These are phyloP conservation scores for Sporobolomyces pararoseus DNA, from an alignment of 768 basidiomycete genomes.

Conservation along the genomic window DNA sequence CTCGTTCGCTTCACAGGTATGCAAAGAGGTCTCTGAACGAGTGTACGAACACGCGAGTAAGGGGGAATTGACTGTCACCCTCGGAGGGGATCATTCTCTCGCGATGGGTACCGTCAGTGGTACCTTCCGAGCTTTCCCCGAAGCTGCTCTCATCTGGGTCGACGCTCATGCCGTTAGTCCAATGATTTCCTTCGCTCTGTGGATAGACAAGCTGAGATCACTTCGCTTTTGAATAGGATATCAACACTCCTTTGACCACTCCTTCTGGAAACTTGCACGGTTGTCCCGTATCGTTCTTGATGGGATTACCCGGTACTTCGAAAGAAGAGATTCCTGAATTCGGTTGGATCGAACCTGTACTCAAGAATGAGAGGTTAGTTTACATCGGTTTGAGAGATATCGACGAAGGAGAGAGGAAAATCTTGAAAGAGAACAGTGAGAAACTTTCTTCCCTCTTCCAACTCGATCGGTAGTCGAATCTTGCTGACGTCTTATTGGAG, in stretches of 20 bases:
- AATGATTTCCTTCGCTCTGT: neutral
- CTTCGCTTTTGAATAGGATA: constrained; percentile 55
- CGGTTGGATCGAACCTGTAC: constrained; percentile 55
- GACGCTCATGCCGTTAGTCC: constrained; percentile 63
- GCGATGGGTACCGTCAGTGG: constrained; percentile 95
- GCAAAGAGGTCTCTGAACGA: constrained; percentile 67
- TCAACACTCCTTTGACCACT: constrained; percentile 83
- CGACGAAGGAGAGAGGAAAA: constrained; percentile 79
- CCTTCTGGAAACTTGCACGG: constrained; percentile 89
- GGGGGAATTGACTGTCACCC: constrained; percentile 78
- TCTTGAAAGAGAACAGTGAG: constrained; percentile 65
- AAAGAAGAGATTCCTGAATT: constrained; percentile 50
- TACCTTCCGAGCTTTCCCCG: constrained; percentile 59
- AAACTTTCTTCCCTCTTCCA: neutral
- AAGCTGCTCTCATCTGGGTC: constrained; percentile 82
- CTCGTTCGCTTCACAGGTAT: constrained; percentile 53
- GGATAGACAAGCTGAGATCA: too few species aligned
- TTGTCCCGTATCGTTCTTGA: constrained; percentile 93
- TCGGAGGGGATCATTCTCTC: constrained; percentile 95
- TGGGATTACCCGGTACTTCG: constrained; percentile 55
- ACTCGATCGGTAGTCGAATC: too few species aligned
- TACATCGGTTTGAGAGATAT: constrained; percentile 96
- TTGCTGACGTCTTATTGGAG: neutral
- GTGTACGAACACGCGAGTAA: constrained; percentile 72
- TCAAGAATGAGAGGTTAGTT: constrained; percentile 74